A percentile compares a stretch with the other conserved stretches of the same genome.
Evolutionary conservation across 345 rosid genomes (phyloP).

Genomic region (Mercurialis annua): DNA sequence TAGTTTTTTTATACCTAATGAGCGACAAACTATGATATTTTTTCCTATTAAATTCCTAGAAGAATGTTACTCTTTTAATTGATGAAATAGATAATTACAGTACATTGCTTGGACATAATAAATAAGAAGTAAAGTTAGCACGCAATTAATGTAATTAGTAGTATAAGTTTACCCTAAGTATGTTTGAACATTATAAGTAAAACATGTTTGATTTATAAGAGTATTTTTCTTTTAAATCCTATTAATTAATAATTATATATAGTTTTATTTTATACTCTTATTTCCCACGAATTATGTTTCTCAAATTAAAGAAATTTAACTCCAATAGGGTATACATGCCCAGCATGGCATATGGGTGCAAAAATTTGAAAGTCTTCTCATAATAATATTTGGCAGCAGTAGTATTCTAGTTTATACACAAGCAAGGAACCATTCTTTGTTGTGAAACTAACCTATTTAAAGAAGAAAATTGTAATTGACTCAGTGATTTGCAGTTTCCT

Average conservation of each 20-base stretch:
- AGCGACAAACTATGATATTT: background rate
- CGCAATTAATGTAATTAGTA: background rate
- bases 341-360: slow-evolving; percentile 6
- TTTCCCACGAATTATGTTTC: slow-evolving; percentile 1
- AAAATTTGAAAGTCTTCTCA: background rate
- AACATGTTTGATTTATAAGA: slow-evolving; percentile 17
- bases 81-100: background rate
- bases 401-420: background rate
- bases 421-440: background rate
- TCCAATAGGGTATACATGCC: background rate
- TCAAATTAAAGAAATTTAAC: slow-evolving; percentile 1
- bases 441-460: background rate
- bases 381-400: slow-evolving; percentile 1
- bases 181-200: slow-evolving; percentile 18
- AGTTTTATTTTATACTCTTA: background rate
- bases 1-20: background rate
- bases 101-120: background rate
- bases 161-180: background rate
- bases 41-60: background rate
- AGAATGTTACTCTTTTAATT: background rate
- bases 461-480: background rate
- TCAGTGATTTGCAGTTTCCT: no score
- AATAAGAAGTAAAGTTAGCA: background rate
- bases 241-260: no score
- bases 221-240: slow-evolving; percentile 16